phyloP scores from a whole-genome alignment of 2,329 filamentous ascomycete genomes.

The Verticillium nubilum region DNA sequence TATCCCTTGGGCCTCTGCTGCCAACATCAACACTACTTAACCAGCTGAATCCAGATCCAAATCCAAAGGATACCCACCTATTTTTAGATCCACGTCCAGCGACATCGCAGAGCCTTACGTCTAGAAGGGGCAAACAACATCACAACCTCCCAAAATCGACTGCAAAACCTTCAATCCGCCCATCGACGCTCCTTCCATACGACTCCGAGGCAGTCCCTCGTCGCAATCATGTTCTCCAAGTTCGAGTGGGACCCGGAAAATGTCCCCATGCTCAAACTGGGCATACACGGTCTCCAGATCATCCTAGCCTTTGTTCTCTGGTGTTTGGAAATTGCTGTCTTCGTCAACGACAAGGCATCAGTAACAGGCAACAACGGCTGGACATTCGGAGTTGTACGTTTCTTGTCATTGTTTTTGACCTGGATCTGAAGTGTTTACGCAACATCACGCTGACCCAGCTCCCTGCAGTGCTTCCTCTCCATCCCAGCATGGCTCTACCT shows the following conservation, averaged over 20 bases:
- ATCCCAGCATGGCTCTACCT: conserved; percentile 61
- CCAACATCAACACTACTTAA: neutral
- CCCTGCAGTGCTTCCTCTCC: conserved; percentile 55
- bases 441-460: neutral
- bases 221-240: conserved; percentile 34
- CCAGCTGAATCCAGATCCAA: neutral
- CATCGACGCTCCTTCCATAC: neutral
- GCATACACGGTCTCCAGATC: conserved; percentile 50
- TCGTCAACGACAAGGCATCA: conserved; percentile 39
- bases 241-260: conserved; percentile 49
- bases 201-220: neutral
- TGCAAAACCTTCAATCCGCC: neutral
- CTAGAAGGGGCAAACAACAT: neutral
- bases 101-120: neutral
- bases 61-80: neutral
- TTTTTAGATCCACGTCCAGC: neutral
- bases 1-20: neutral
- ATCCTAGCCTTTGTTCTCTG: conserved; percentile 50
- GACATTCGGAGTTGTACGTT: conserved; percentile 58
- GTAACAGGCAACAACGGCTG: conserved; percentile 56
- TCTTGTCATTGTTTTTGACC: neutral
- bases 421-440: neutral
- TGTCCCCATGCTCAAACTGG: conserved; percentile 51
- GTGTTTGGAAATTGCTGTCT: conserved; percentile 55
- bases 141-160: neutral